Evolutionary conservation across 257 asterid species (phyloP), one percentile per base, ranked within the genome.

Genomic region (Solanum chiquidenum): DNA sequence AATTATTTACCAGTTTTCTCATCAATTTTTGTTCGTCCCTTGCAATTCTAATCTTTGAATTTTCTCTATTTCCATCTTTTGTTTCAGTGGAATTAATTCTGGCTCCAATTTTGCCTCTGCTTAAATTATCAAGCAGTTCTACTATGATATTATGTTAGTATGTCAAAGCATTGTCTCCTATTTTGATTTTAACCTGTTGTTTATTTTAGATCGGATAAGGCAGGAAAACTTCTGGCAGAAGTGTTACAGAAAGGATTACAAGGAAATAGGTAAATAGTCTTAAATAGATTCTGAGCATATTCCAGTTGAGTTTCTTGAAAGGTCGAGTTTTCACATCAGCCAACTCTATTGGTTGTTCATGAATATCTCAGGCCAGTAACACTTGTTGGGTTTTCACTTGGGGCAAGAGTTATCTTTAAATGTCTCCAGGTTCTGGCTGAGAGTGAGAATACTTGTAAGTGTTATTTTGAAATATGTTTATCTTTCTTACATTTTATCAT

Each of bases 321-420:
- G 75, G 58, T 87, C 74, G 35, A 25, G 44, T 83, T 55, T 60
- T 23, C 33, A 76, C 37, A 38, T 71, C 85, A 37, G 25, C 87
- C 82, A 72, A 58, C 80, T 90, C 64, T 44, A 76, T 38, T 58
- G 60, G 44, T 87, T 68, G 71, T 88, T 79, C 60, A 25, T 83
- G 86, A 90, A 89, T 88, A 89, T 92, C 84, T 91, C 95, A 96
- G 99, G 98, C 99, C 99, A 44, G 99, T 97, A 89, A 97, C 99
- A 79, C 98, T 97, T 8, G 91, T 95, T 58, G 99, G 99, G 77
- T 96, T 95, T 92, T 97, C 99, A 12, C 98, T 97, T 88, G 99
- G 98, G 89, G 99, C 98, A 89, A 92, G 98, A 90, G 98, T 97
- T 86, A 92, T 97, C 89, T 95, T 97, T 91, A 93, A 91, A 91